These are phyloP conservation scores for Aspergillus vadensis DNA, from an alignment of 2,329 filamentous ascomycete genomes.

Conservation along the genomic window DNA sequence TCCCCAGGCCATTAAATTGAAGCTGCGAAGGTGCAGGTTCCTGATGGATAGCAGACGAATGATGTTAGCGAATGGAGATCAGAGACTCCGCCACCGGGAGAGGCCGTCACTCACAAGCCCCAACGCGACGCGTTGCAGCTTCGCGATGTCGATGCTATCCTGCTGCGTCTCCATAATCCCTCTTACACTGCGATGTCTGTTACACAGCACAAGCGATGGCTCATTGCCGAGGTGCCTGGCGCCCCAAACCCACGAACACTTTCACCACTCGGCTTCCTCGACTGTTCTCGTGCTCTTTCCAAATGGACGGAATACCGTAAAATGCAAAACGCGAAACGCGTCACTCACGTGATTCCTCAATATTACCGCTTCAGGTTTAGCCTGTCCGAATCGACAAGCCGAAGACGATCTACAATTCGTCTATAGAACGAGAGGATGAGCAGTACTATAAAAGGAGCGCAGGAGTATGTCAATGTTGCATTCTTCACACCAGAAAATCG, in stretches of 20 bases:
- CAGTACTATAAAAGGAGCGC: not conserved
- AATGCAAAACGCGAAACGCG: slow-evolving; percentile 34
- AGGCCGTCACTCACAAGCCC: slow-evolving; percentile 39
- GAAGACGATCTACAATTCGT: not conserved
- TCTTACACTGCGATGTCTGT: not conserved
- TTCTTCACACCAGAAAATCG: not conserved
- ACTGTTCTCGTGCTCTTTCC: no score
- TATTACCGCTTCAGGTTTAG: slow-evolving; percentile 28
- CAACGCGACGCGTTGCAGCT: slow-evolving; percentile 45
- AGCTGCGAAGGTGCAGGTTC: slow-evolving; percentile 34
- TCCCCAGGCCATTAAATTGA: slow-evolving; percentile 15
- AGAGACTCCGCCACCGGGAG: slow-evolving; percentile 27
- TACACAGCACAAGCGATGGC: not conserved
- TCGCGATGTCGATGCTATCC: slow-evolving; percentile 44
- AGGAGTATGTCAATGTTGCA: not conserved
- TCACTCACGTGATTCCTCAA: slow-evolving; percentile 33
- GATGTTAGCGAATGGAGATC: slow-evolving; percentile 26
- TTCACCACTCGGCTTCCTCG: not conserved
- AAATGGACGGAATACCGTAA: not conserved
- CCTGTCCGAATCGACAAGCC: not conserved
- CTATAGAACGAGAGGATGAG: not conserved
- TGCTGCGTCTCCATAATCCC: slow-evolving; percentile 42
- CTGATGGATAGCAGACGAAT: slow-evolving; percentile 23
- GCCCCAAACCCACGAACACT: not conserved
- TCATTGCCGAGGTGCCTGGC: not conserved